Percentiles rank a stretch among this genome's conserved stretches.
These are phyloP conservation scores for Pythium rishiriense DNA, from an alignment of 352 stramenopile genomes.

Conservation along the genomic window DNA sequence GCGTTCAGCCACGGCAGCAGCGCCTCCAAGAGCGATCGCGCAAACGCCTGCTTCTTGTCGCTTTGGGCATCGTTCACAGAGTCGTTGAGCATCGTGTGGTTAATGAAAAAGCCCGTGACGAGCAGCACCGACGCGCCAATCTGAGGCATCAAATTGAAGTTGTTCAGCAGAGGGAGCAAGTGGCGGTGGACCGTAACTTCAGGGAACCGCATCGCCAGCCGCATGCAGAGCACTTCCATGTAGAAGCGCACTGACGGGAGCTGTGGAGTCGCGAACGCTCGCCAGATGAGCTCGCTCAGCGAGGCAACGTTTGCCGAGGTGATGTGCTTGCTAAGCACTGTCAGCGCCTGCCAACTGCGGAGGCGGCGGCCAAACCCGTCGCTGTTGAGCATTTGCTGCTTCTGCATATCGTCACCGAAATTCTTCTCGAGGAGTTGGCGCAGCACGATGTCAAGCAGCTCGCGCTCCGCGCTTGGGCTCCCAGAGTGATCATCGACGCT, in stretches of 20 bases:
- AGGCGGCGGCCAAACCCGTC: constrained; percentile 78
- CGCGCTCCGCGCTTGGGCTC: neutral
- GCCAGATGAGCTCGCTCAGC: constrained; percentile 44
- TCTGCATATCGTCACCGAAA: constrained; percentile 58
- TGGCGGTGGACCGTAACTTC: constrained; percentile 35
- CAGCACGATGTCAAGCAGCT: constrained; percentile 20
- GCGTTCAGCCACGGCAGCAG: constrained; percentile 80
- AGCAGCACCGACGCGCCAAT: constrained; percentile 66
- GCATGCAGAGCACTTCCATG: constrained; percentile 84
- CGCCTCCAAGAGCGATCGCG: constrained; percentile 40
- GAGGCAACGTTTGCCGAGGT: constrained; percentile 25
- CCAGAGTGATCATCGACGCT: constrained; percentile 4
- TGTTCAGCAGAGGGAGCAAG: constrained; percentile 58
- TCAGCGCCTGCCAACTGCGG: constrained; percentile 79
- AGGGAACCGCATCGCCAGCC: constrained; percentile 55
- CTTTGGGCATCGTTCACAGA: constrained; percentile 29
- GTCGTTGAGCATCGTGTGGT: constrained; percentile 21
- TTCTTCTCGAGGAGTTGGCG: constrained; percentile 44
- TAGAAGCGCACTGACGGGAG: constrained; percentile 74
- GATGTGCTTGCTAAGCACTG: constrained; percentile 62
- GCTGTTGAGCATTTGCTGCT: constrained; percentile 86
- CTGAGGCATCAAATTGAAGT: constrained; percentile 77
- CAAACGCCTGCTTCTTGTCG: constrained; percentile 13
- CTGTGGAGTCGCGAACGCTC: constrained; percentile 59
- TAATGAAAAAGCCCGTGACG: constrained; percentile 37